These are phyloP conservation scores for Brassica balearica DNA, from an alignment of 441 rosid species.

Conservation along the genomic window DNA sequence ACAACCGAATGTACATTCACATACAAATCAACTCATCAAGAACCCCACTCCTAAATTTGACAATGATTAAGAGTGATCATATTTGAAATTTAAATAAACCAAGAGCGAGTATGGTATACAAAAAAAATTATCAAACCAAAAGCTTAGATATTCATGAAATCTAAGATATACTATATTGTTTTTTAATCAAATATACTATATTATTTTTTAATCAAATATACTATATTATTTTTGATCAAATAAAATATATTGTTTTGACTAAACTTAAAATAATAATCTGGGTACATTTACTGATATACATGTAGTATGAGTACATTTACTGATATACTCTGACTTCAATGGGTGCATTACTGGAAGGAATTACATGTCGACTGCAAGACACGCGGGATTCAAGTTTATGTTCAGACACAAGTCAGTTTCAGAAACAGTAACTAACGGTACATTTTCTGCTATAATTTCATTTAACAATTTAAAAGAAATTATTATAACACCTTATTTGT, in stretches of 20 bases:
- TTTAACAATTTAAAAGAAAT: not conserved
- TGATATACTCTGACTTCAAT: not conserved
- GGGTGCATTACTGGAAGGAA: not conserved
- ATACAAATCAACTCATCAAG: constrained; percentile 22
- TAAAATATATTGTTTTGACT: not conserved
- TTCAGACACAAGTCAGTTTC: constrained; percentile 41
- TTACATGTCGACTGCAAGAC: constrained; percentile 26
- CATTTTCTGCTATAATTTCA: constrained; percentile 7
- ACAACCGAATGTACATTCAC: constrained; percentile 21
- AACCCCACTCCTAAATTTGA: not conserved
- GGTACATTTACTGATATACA: not conserved
- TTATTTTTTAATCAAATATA: no score
- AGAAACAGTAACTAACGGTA: constrained; percentile 36
- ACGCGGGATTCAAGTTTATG: constrained; percentile 22
- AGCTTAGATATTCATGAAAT: not conserved
- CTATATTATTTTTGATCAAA: no score
- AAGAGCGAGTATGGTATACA: not conserved
- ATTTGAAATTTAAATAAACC: not conserved
- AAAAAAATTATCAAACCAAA: not conserved
- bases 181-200: no score
- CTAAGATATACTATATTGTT: not conserved
- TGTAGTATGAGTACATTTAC: not conserved
- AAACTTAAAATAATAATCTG: not conserved
- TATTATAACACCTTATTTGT: constrained; percentile 1
- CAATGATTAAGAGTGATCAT: not conserved